Percentiles rank a stretch among this genome's conserved stretches.
Conservation (phyloP, 2,329 filamentous ascomycete genomes). For the Aureobasidium sp. region DNA sequence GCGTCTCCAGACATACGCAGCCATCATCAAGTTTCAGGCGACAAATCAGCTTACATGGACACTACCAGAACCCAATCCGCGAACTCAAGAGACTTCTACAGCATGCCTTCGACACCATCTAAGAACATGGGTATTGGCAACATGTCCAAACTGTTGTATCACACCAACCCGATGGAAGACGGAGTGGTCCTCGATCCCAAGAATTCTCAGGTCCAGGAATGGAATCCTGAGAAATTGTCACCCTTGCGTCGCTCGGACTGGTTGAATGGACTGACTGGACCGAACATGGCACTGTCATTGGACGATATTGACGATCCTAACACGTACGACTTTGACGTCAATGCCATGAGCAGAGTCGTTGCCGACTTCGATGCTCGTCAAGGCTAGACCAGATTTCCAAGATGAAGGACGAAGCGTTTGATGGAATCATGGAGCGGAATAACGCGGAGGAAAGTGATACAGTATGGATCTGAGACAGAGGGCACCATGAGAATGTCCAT, state of each 20-base stretch:
- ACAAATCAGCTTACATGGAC: slow-evolving; percentile 17
- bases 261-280: slow-evolving; percentile 15
- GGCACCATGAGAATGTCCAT: too few species aligned
- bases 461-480: too few species aligned
- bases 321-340: slow-evolving; percentile 2
- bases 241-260: slow-evolving; percentile 41
- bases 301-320: background rate
- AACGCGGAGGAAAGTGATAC: too few species aligned
- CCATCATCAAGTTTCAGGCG: too few species aligned
- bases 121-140: background rate
- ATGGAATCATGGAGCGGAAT: background rate
- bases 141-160: background rate
- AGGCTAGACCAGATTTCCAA: background rate
- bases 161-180: background rate
- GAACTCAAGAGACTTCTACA: background rate
- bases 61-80: background rate
- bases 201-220: background rate
- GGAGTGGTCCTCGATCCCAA: background rate
- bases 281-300: background rate
- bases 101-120: slow-evolving; percentile 34
- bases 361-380: background rate
- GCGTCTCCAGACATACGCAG: background rate
- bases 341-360: background rate
- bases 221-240: background rate
- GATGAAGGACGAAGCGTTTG: too few species aligned